Evolutionary conservation across 208 protist species (phyloP), one percentile per base, ranked within the genome.

Genomic region (Leishmania gerbilli): DNA sequence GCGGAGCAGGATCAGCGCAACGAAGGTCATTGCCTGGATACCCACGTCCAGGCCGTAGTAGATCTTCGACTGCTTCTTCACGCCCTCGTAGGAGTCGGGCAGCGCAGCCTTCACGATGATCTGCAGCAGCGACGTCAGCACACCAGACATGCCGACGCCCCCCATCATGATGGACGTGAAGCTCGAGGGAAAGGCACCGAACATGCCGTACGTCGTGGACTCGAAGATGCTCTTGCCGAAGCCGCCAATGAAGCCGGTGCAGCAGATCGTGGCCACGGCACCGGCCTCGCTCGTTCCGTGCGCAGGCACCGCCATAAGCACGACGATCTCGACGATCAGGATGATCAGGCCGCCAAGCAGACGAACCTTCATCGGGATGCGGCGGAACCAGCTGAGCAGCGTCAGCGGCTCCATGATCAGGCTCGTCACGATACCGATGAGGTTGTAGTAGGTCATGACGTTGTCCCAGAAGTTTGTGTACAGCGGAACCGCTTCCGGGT

Each of bases 161-260:
- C 76, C 80, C 93, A 97, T 96, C 65, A 95, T 74, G 1, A 81
- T 83, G 24, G 88, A 78, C n/a, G 84, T 93, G 80, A 91, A 95
- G 47, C 80, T 82, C 19, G 79, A 42, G 5, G 92, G 92, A 56
- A 97, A 90, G 13, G 84, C 81, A 24, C 85, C 83, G 19, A 92
- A 92, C 53, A 97, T 78, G 72, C 89, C 91, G 85, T 97, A 98
- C 37, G 86, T 68, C 19, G 90, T 93, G 21, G 91, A 74, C 74
- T 97, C 91, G 74, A 95, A 89, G 68, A 95, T 87, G n/a, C 91
- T 90, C 71, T 90, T 95, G 51, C 85, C 89, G 0, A 84, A 27
- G 8, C 90, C 91, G n/a, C 79, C 47, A n/a, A 92, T 82, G 58
- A 91, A 75, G 24, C 82, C 80, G 5, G 79, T 84, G 27, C 84